Conservation (phyloP, 768 basidiomycete genomes). For the Nidula microcarpa region DNA sequence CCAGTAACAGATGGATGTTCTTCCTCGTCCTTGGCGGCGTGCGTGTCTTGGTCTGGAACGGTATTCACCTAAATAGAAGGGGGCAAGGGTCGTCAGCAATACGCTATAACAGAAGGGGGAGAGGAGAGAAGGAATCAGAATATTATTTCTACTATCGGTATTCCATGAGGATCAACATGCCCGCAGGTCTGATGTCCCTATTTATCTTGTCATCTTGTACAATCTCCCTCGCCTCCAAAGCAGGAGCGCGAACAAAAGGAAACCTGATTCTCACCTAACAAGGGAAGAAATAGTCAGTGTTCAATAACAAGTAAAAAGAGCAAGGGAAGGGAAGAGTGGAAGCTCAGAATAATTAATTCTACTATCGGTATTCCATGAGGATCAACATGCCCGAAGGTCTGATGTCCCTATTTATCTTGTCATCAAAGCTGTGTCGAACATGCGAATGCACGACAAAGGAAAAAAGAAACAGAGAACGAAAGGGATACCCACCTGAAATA, state of each 20-base stretch:
- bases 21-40: slow-evolving; percentile 27
- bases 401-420: slow-evolving; percentile 55
- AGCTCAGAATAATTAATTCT: slow-evolving; percentile 45
- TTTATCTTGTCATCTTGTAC: slow-evolving; percentile 42
- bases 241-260: slow-evolving; percentile 11
- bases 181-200: slow-evolving; percentile 69
- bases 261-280: too few relatives aligned
- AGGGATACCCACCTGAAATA: slow-evolving; percentile 64
- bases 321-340: too few relatives aligned
- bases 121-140: slow-evolving; percentile 21
- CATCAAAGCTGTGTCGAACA: too few relatives aligned
- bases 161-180: slow-evolving; percentile 58
- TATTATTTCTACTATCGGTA: slow-evolving; percentile 61
- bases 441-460: too few relatives aligned
- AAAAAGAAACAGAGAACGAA: slow-evolving; percentile 3
- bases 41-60: slow-evolving; percentile 40
- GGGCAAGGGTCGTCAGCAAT: slow-evolving; percentile 11
- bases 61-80: slow-evolving; percentile 41
- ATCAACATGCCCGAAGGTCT: slow-evolving; percentile 40
- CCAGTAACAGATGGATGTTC: slow-evolving; percentile 44
- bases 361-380: slow-evolving; percentile 50
- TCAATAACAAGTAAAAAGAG: too few relatives aligned
- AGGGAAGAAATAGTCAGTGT: too few relatives aligned
- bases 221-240: too few relatives aligned
- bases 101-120: slow-evolving; percentile 1